Evolutionary conservation across 2,329 filamentous ascomycete species (phyloP).

Genomic region (Trichophyton simii): DNA sequence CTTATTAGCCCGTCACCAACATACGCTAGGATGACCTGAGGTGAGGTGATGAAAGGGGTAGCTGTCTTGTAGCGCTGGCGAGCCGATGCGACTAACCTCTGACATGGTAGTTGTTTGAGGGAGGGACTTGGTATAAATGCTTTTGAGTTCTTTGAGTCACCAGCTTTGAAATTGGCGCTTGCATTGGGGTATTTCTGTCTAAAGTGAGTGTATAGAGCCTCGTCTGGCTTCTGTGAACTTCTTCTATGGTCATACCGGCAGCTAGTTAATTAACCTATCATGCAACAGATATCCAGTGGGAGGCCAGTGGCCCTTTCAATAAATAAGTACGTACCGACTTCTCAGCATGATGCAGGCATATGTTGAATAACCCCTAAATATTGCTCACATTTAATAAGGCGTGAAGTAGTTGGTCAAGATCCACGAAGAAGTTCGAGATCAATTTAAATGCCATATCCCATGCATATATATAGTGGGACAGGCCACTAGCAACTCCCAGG

Average conservation of each 20-base stretch:
- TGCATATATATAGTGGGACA: not conserved
- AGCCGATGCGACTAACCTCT: conserved; percentile 7
- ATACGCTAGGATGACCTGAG: conserved; percentile 1
- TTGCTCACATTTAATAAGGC: not conserved
- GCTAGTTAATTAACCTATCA: not conserved
- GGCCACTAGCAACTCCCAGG: not conserved
- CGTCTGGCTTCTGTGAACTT: conserved; percentile 72
- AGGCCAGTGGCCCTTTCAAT: not conserved
- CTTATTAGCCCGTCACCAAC: conserved; percentile 1
- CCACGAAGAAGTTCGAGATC: not conserved
- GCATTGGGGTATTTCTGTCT: conserved; percentile 68
- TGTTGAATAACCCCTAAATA: not conserved
- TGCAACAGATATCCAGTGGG: not conserved
- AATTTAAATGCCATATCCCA: not conserved
- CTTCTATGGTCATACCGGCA: conserved; percentile 38
- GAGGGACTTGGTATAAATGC: conserved; percentile 3
- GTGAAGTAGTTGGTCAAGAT: not conserved
- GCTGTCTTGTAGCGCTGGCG: not conserved
- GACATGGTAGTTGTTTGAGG: conserved; percentile 7
- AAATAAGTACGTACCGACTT: conserved; percentile 31
- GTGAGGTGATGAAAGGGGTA: not conserved
- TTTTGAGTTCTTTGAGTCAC: not conserved
- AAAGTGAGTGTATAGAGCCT: conserved; percentile 73
- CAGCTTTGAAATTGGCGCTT: conserved; percentile 19
- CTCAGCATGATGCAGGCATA: conserved; percentile 31